Base-by-base conservation (phyloP, 176 grass and related monocot species). In the Leersia perrieri region DNA sequence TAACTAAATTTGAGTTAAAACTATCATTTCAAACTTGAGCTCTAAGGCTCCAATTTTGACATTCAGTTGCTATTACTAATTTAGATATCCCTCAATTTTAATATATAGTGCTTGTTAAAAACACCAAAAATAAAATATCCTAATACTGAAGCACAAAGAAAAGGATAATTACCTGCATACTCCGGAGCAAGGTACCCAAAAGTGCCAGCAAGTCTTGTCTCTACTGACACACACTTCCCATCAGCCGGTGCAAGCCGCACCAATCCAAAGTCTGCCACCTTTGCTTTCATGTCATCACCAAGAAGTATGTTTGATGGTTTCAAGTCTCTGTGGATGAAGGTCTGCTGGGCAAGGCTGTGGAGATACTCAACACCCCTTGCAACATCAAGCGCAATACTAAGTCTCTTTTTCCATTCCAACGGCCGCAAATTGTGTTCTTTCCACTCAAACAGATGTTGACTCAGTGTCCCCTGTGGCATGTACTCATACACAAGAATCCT, bases 221-320 rank as follows among this genome's bases (percentile, higher is more conserved):
- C 92, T 32, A 97, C 73, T 9, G 87, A 94, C 74, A 87, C 89
- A 73, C 92, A 92, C 34, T 97, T 97, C 47, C 92, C 95, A 78
- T 97, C 95, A 36, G 94, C 73, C 44, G 91, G 94, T 55, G 89
- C 95, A 70, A 97, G 92, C 58, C 95, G 80, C 49, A 97, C 95
- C 53, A 97, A 83, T 88, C 92, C 95, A 44, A 97, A 97, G 82
- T 97, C 95, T 0, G 95, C 95, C 75, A 97, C 95, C 88, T 97
- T 97, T 27, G 95, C 95, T 77, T 92, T 97, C 95, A 97, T 97
- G 85, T 97, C 95, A 60, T 97, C 95, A 15, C 95, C 83, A 79
- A 97, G 92, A 68, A 97, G 88, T 78, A 97, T 97, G 70, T 97
- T 97, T 15, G 90, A 92, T 76, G 95, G 95, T 57, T 97, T 97